phyloP scores from a whole-genome alignment of 148 eudicot genomes.

The Nepenthes mirabilis region DNA sequence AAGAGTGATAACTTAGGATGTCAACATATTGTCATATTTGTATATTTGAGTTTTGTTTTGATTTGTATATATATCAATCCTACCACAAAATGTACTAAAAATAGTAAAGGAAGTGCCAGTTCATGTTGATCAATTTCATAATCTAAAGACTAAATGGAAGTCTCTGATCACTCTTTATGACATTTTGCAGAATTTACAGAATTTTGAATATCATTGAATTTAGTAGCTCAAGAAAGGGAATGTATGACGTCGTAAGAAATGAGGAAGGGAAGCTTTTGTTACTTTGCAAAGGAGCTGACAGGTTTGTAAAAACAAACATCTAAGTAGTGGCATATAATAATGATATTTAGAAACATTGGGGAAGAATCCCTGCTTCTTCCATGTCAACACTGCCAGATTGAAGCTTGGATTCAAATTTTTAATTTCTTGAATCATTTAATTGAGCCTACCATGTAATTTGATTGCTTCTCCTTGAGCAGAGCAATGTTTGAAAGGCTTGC shows the following conservation, averaged over 20 bases:
- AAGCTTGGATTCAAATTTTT: neutral
- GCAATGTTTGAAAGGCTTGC: constrained; percentile 56
- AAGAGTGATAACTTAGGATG: too few species aligned
- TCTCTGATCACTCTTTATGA: too few species aligned
- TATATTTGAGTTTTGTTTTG: too few species aligned
- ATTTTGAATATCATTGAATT: constrained; percentile 44
- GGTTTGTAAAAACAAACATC: constrained; percentile 21
- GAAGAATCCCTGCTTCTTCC: neutral
- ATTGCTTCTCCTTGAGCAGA: constrained; percentile 16
- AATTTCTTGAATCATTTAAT: neutral
- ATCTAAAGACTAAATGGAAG: too few species aligned
- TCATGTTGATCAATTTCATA: too few species aligned
- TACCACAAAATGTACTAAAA: too few species aligned
- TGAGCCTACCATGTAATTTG: neutral
- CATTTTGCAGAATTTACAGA: constrained; percentile 27
- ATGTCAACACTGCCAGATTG: neutral
- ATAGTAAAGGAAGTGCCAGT: too few species aligned
- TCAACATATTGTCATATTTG: too few species aligned
- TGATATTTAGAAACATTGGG: neutral
- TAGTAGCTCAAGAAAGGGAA: constrained; percentile 62
- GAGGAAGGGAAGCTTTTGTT: constrained; percentile 36
- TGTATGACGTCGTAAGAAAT: constrained; percentile 44
- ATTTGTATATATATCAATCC: too few species aligned
- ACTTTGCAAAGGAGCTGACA: constrained; percentile 69
- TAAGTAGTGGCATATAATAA: neutral